Base-by-base conservation (phyloP, 192 early-diverging fungal genomes). In the Haplosporangium gracile region DNA sequence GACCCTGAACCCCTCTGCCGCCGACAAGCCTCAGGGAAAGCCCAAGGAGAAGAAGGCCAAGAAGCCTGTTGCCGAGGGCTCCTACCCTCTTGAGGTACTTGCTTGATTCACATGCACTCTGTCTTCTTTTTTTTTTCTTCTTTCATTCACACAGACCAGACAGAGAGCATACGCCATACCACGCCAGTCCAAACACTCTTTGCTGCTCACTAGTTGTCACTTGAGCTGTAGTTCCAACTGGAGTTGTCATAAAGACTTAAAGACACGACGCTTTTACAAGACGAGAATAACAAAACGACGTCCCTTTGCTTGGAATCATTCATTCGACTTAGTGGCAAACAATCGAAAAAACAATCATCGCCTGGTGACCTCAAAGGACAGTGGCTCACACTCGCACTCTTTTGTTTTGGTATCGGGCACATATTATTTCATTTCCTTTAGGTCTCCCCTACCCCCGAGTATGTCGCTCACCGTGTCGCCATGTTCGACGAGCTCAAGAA, bases 401-500 rank as follows among this genome's bases (percentile, higher is more conserved):
- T 34, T 5, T n/a, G n/a, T 26, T 60, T 26, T n/a, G 5, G 57
- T 60, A 15, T 65, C 3, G 15, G 60, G 49, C 20, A 22, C 4
- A 18, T 18, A 2, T 20, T 32, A 65, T 11, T 57, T 57, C 55
- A 10, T 2, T 6, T 49, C 39, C 24, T 20, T 38, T 76, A 95
- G 94, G 57, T 93, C 29, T 82, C 90, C 43, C 95, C 95, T 22
- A 81, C 89, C 55, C 95, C 96, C 18, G 95, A 93, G 57, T 97
- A 97, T 90, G 86, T 97, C 51, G 82, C 91, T 45, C 93, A 94
- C 78, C 94, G 97, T 68, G 95, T 96, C 74, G 89, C 93, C 75
- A 94, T 97, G 92, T 97, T 97, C 87, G 95, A 97, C 49, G 82
- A 89, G 42, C 84, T 96, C 76, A 94, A 94, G 90, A 88, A 89